phyloP scores from a whole-genome alignment of 805 yeast species.

The Metahyphopichia silvanorum region DNA sequence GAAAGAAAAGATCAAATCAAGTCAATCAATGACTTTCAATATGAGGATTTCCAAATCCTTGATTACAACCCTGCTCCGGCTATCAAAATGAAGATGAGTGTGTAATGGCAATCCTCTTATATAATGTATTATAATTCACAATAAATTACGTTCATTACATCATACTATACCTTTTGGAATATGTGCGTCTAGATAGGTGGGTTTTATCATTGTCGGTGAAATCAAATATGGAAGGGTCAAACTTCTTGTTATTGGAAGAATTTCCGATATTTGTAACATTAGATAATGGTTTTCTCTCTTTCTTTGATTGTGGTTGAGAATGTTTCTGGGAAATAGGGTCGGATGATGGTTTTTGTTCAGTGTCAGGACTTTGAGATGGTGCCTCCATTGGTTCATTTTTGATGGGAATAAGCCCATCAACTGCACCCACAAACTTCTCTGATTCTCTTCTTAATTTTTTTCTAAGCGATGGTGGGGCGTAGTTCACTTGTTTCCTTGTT shows the following conservation, averaged over 20 bases:
- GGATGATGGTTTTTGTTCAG: too few relatives aligned
- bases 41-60: conserved; percentile 80
- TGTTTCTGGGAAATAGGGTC: too few relatives aligned
- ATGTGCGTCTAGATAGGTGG: conserved; percentile 4
- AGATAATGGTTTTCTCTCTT: conserved; percentile 17
- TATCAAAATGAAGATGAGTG: conserved; percentile 97
- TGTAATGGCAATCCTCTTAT: conserved; percentile 34
- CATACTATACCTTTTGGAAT: conserved; percentile 1
- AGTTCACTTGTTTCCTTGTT: conserved; percentile 57
- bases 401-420: conserved; percentile 23
- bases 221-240: conserved; percentile 34
- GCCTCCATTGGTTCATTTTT: conserved; percentile 1
- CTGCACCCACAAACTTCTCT: conserved; percentile 59
- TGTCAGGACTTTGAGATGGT: too few relatives aligned
- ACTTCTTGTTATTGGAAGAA: conserved; percentile 1
- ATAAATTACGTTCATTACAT: neutral
- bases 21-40: conserved; percentile 81
- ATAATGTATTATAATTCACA: too few relatives aligned
- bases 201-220: conserved; percentile 24
- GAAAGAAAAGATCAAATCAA: conserved; percentile 44
- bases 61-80: conserved; percentile 79
- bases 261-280: conserved; percentile 23
- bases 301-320: too few relatives aligned
- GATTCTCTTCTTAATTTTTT: conserved; percentile 68
- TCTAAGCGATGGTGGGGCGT: conserved; percentile 64